Evolutionary conservation across 2,329 filamentous ascomycete species (phyloP).

Genomic region (Didymella pinodella): DNA sequence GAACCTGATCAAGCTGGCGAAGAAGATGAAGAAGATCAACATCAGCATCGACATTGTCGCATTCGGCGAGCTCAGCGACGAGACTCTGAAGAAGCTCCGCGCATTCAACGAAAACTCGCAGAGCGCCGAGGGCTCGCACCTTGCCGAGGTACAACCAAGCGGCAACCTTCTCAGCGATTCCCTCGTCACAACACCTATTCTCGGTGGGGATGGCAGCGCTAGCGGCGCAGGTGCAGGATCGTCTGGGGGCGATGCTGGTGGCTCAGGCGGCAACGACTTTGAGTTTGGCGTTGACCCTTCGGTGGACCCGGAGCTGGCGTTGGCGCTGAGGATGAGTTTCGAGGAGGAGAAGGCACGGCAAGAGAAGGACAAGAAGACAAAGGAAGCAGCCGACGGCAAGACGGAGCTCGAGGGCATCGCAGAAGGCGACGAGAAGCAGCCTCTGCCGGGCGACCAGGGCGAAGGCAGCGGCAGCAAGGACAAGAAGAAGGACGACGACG

Average conservation of each 20-base stretch:
- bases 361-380: conserved; percentile 82
- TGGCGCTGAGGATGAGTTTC: conserved; percentile 95
- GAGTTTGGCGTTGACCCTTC: conserved; percentile 92
- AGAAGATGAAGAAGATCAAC: conserved; percentile 99
- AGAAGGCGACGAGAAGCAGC: conserved; percentile 69
- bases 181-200: conserved; percentile 86
- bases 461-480: conserved; percentile 69
- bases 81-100: conserved; percentile 86
- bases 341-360: conserved; percentile 96
- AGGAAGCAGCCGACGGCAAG: conserved; percentile 75
- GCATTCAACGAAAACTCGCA: conserved; percentile 95
- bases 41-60: conserved; percentile 93
- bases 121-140: conserved; percentile 84
- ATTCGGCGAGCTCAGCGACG: conserved; percentile 91
- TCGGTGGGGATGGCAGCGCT: conserved; percentile 78
- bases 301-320: conserved; percentile 89
- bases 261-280: conserved; percentile 68
- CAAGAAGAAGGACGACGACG: conserved; percentile 62
- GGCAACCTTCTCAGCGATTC: conserved; percentile 92
- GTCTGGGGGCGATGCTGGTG: conserved; percentile 61
- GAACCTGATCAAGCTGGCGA: conserved; percentile 85
- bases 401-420: conserved; percentile 81
- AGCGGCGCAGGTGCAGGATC: conserved; percentile 63
- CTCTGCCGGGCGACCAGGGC: conserved; percentile 69
- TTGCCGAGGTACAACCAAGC: conserved; percentile 89